A percentile compares a stretch with the other conserved stretches of the same genome.
Conservation (phyloP, 805 yeast species). For the Ogataea pini region DNA sequence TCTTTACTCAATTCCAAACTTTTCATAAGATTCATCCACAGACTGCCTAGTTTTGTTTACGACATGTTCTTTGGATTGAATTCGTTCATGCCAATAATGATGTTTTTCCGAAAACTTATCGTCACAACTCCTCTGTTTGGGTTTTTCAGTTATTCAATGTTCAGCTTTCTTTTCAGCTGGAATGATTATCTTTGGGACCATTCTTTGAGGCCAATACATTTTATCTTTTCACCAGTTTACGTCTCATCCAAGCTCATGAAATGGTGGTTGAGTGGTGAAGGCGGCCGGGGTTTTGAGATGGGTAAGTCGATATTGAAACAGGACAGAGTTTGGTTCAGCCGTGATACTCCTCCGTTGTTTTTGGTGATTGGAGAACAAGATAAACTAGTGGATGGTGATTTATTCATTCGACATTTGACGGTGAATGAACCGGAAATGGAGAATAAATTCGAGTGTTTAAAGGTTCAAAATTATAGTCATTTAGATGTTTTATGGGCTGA, state of each 20-base stretch:
- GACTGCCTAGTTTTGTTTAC: constrained; percentile 44
- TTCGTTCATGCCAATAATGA: constrained; percentile 78
- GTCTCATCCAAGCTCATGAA: constrained; percentile 79
- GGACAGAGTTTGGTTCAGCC: constrained; percentile 54
- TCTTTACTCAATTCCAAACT: constrained; percentile 59
- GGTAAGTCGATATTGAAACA: constrained; percentile 53
- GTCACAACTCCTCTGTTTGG: constrained; percentile 59
- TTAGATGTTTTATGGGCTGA: constrained; percentile 93
- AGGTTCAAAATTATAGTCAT: constrained; percentile 72
- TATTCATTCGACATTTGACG: constrained; percentile 64
- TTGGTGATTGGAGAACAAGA: constrained; percentile 75
- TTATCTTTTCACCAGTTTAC: constrained; percentile 82
- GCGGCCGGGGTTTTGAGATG: constrained; percentile 46
- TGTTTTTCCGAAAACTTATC: constrained; percentile 51
- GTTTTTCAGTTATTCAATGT: constrained; percentile 72
- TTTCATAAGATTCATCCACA: constrained; percentile 65
- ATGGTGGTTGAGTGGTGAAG: constrained; percentile 78
- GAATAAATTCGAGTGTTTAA: constrained; percentile 39
- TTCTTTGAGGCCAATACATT: constrained; percentile 66
- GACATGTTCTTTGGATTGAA: constrained; percentile 69
- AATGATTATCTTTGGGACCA: constrained; percentile 74
- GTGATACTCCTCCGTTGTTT: constrained; percentile 56
- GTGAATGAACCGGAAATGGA: constrained; percentile 53
- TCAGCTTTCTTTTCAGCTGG: constrained; percentile 88
- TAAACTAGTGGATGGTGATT: constrained; percentile 71